Conservation (phyloP, 2,329 filamentous ascomycete genomes). For the Pseudopyricularia cyperi region DNA sequence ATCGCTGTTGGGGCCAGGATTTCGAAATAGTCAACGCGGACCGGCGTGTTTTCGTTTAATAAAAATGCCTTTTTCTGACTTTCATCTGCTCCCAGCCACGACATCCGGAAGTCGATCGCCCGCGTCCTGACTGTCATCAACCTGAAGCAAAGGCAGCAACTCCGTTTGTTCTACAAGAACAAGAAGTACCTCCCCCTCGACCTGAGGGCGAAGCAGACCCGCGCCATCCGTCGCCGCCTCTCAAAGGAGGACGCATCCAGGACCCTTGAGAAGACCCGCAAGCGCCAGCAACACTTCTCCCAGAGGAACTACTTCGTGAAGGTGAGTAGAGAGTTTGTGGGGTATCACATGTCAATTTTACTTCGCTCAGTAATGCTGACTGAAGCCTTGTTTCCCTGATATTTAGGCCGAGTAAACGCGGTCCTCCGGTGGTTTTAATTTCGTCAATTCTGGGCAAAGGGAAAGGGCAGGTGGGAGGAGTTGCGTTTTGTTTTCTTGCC, state of each 20-base stretch:
- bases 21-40: not conserved
- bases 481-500: slow-evolving; percentile 1
- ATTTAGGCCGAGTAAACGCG: slow-evolving; percentile 3
- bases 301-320: slow-evolving; percentile 99
- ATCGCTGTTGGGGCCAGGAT: not conserved
- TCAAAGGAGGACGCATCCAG: slow-evolving; percentile 79
- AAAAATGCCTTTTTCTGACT: not conserved
- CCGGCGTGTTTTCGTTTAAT: not conserved
- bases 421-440: slow-evolving; percentile 1
- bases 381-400: not conserved
- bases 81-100: slow-evolving; percentile 52
- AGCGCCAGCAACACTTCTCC: slow-evolving; percentile 91
- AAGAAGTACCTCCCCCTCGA: slow-evolving; percentile 99
- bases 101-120: slow-evolving; percentile 98
- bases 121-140: slow-evolving; percentile 99
- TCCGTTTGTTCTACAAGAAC: slow-evolving; percentile 98
- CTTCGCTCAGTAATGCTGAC: not conserved
- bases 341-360: not conserved
- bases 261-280: slow-evolving; percentile 89
- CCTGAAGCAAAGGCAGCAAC: slow-evolving; percentile 95
- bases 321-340: slow-evolving; percentile 36
- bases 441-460: slow-evolving; percentile 2
- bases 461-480: slow-evolving; percentile 1
- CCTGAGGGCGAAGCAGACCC: slow-evolving; percentile 96
- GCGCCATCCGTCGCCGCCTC: slow-evolving; percentile 91